Conservation (phyloP, 345 rosid genomes). For the Carallia pectinifolia region DNA sequence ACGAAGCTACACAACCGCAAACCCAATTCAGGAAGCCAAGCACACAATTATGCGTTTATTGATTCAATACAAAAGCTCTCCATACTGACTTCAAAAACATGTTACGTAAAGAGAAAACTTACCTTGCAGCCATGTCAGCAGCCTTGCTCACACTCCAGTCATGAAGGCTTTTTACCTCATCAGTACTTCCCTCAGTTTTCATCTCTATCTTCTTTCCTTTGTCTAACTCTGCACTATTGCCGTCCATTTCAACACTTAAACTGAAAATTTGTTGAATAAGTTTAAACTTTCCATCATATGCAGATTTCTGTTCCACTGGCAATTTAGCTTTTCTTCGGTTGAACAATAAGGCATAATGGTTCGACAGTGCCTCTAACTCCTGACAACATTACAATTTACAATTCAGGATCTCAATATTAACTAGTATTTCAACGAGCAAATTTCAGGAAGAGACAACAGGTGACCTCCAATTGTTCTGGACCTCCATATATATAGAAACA, state of each 20-base stretch:
- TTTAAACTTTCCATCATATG: constrained; percentile 77
- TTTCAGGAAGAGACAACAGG: constrained; percentile 22
- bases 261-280: constrained; percentile 74
- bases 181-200: constrained; percentile 54
- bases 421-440: constrained; percentile 15
- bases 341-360: constrained; percentile 73
- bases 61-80: neutral
- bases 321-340: constrained; percentile 86
- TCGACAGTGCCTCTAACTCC: constrained; percentile 94
- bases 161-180: constrained; percentile 73
- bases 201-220: constrained; percentile 88
- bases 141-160: constrained; percentile 86
- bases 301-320: constrained; percentile 66
- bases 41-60: too few relatives aligned
- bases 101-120: constrained; percentile 17
- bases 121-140: constrained; percentile 99
- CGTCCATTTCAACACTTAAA: constrained; percentile 54
- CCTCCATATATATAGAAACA: constrained; percentile 99
- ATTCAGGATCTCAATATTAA: constrained; percentile 19
- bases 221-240: constrained; percentile 46
- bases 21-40: too few relatives aligned
- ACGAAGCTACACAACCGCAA: neutral
- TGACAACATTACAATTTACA: constrained; percentile 37
- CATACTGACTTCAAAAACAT: neutral
- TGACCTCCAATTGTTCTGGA: constrained; percentile 96